phyloP scores from a whole-genome alignment of 495 filamentous ascomycete species.

The Aspergillus heteromorphus region DNA sequence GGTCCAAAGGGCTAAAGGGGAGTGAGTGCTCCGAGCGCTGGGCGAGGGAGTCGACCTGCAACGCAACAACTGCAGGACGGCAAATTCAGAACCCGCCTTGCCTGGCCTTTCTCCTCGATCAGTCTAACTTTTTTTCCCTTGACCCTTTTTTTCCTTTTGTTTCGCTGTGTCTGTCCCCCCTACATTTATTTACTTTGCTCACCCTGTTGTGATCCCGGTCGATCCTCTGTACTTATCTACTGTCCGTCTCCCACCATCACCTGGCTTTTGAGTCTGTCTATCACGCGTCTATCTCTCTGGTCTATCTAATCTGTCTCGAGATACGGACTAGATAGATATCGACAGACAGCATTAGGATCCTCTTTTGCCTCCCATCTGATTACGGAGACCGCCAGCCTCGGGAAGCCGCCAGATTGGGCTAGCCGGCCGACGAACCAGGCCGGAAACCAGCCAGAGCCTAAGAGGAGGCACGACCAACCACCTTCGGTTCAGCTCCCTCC shows the following conservation, averaged over 20 bases:
- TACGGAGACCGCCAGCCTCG: conserved; percentile 6
- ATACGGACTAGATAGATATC: too few relatives aligned
- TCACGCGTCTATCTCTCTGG: too few relatives aligned
- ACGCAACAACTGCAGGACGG: conserved; percentile 3
- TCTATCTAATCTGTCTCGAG: too few relatives aligned
- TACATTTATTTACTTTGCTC: not conserved
- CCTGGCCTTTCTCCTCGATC: too few relatives aligned
- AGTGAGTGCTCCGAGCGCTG: not conserved
- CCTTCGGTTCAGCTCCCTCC: conserved; percentile 19
- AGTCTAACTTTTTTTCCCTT: not conserved
- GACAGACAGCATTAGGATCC: too few relatives aligned
- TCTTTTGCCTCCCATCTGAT: not conserved
- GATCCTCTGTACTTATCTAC: too few relatives aligned
- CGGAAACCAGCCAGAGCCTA: not conserved
- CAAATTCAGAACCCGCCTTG: not conserved
- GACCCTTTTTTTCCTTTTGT: not conserved
- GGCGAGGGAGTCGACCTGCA: not conserved
- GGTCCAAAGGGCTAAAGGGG: not conserved
- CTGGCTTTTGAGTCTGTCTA: too few relatives aligned
- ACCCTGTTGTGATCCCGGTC: not conserved
- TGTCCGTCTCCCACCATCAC: too few relatives aligned
- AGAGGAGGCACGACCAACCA: conserved; percentile 19
- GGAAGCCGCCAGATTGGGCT: conserved; percentile 12
- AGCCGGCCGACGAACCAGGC: conserved; percentile 4
- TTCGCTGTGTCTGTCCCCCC: not conserved